Percentiles rank a stretch among this genome's conserved stretches.
These are phyloP conservation scores for Geranium incanum DNA, from an alignment of 441 rosid species.

Conservation along the genomic window DNA sequence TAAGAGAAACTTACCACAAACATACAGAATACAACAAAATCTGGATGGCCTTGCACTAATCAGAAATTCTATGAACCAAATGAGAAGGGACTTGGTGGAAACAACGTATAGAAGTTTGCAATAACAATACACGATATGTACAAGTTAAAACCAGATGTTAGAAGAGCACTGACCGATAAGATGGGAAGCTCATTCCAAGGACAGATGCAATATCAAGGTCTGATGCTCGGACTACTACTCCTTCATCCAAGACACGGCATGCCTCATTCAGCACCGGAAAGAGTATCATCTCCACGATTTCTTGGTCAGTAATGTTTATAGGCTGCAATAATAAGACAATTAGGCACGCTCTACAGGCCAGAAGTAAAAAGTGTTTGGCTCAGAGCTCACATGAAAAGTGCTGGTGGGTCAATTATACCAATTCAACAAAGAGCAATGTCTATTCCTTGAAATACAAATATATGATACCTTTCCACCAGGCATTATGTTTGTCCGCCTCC, in stretches of 20 bases:
- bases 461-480: constrained; percentile 72
- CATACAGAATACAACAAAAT: neutral
- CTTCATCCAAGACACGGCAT: constrained; percentile 85
- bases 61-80: neutral
- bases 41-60: neutral
- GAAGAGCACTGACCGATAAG: constrained; percentile 56
- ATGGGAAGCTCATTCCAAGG: constrained; percentile 96
- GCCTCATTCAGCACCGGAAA: constrained; percentile 96
- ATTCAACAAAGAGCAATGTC: neutral
- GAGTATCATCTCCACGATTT: constrained; percentile 77
- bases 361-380: neutral
- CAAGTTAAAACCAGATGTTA: constrained; percentile 3
- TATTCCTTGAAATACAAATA: neutral
- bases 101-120: neutral
- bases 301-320: constrained; percentile 61
- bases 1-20: too few species aligned
- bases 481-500: constrained; percentile 60
- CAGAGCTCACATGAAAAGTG: neutral
- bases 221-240: constrained; percentile 72
- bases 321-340: constrained; percentile 45
- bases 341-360: constrained; percentile 13
- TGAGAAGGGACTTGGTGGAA: constrained; percentile 1
- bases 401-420: neutral
- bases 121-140: neutral
- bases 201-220: constrained; percentile 90